Conservation (phyloP, 148 eudicot species). For the Chenopodium suecicum region DNA sequence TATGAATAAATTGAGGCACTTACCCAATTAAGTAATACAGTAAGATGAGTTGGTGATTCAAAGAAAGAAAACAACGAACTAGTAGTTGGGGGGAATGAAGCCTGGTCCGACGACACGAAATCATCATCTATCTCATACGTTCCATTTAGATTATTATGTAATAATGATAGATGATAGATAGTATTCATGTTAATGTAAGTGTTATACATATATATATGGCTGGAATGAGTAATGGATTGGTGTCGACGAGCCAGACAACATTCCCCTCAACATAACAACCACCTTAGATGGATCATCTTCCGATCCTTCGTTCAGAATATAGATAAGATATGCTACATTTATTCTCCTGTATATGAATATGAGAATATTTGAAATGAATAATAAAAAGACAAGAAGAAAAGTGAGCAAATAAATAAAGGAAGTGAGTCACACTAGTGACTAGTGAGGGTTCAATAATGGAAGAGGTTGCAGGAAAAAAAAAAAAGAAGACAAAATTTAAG, state of each 20-base stretch:
- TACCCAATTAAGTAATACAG: background rate
- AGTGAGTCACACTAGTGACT: background rate
- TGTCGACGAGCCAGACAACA: constrained; percentile 16
- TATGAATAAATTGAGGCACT: background rate
- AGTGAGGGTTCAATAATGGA: background rate
- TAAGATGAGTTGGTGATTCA: background rate
- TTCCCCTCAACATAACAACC: constrained; percentile 9
- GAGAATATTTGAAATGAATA: background rate
- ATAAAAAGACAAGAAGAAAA: background rate
- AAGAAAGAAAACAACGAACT: background rate
- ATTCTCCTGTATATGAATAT: background rate
- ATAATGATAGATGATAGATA: no score
- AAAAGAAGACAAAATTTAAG: background rate
- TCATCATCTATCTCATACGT: background rate
- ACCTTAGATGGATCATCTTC: no score
- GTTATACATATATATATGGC: no score
- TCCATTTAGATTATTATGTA: background rate
- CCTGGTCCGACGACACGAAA: constrained; percentile 44
- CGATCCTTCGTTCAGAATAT: background rate
- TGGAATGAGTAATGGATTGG: background rate
- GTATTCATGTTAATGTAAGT: no score
- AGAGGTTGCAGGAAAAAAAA: background rate
- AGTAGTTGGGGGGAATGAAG: constrained; percentile 55
- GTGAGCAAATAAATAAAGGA: background rate
- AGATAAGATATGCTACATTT: background rate